These are phyloP conservation scores for Batrachochytrium dendrobatidis DNA, from an alignment of 371 early-diverging fungal genomes.

Conservation along the genomic window DNA sequence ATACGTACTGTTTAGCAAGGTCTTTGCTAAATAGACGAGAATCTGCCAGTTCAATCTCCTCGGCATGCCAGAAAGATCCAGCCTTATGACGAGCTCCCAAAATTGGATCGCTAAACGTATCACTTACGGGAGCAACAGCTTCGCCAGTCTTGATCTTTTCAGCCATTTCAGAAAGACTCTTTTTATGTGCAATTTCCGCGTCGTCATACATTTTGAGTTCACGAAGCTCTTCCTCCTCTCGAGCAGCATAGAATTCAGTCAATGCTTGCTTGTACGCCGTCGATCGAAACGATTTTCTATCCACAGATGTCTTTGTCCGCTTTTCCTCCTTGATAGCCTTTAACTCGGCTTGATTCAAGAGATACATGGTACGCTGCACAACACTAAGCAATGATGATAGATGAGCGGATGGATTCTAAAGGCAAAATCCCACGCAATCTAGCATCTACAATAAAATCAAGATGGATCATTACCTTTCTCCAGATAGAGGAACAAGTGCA, in stretches of 20 bases:
- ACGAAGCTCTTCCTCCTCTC: slow-evolving; percentile 11
- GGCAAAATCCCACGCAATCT: not conserved
- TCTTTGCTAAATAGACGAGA: not conserved
- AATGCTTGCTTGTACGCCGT: slow-evolving; percentile 21
- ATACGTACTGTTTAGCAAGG: not conserved
- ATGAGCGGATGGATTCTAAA: not conserved
- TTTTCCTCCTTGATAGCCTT: too few relatives aligned
- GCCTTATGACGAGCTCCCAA: not conserved
- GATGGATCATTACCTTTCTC: slow-evolving; percentile 18
- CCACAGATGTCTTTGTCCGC: slow-evolving; percentile 6
- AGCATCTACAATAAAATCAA: not conserved
- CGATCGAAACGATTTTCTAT: too few relatives aligned
- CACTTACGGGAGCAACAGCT: not conserved
- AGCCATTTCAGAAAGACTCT: not conserved
- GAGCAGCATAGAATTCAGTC: slow-evolving; percentile 20
- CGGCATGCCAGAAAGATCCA: not conserved
- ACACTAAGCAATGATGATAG: slow-evolving; percentile 13
- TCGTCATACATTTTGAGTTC: slow-evolving; percentile 5
- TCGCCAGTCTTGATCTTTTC: too few relatives aligned
- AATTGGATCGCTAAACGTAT: not conserved
- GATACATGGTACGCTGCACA: slow-evolving; percentile 23
- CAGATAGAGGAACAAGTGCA: slow-evolving; percentile 10
- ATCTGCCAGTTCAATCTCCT: not conserved
- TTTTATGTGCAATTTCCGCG: not conserved
- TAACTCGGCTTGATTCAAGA: slow-evolving; percentile 11